Conservation (phyloP, 176 grass and related monocot species). For the Avena eriantha region DNA sequence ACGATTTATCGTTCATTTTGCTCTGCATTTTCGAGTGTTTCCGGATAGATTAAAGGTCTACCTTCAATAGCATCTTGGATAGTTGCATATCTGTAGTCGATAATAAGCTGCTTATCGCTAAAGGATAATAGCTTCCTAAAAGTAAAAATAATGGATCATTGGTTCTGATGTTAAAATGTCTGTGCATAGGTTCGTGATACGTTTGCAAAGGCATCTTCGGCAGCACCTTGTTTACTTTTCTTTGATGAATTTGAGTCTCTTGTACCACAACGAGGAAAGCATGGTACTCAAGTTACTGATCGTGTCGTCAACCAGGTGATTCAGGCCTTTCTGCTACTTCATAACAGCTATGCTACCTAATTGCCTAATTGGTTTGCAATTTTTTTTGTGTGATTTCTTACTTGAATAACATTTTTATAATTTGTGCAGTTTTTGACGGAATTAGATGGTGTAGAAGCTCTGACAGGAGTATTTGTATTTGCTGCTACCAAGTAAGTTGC, state of each 20-base stretch:
- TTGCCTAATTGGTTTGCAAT: background rate
- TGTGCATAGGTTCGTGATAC: conserved; percentile 76
- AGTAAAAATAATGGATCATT: background rate
- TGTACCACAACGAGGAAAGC: conserved; percentile 82
- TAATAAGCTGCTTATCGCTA: background rate
- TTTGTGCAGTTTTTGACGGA: conserved; percentile 87
- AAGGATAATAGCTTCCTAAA: background rate
- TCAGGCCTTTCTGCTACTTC: background rate
- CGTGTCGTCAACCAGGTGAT: conserved; percentile 95
- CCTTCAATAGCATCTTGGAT: background rate
- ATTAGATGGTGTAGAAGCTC: conserved; percentile 88
- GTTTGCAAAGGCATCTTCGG: conserved; percentile 82
- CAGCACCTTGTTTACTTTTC: conserved; percentile 86
- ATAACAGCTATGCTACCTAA: background rate
- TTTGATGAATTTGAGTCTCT: conserved; percentile 99
- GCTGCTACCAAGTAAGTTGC: conserved; percentile 77
- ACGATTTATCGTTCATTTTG: background rate
- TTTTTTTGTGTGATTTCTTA: background rate
- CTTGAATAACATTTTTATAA: background rate
- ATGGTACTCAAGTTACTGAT: conserved; percentile 91
- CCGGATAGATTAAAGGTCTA: background rate
- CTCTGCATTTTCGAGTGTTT: background rate
- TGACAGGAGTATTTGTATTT: conserved; percentile 96
- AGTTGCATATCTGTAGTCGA: background rate
- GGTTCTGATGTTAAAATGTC: conserved; percentile 40